Evolutionary conservation across 306 rosid species (phyloP), one percentile per base, ranked within the genome.

Genomic region (Quercus alba): DNA sequence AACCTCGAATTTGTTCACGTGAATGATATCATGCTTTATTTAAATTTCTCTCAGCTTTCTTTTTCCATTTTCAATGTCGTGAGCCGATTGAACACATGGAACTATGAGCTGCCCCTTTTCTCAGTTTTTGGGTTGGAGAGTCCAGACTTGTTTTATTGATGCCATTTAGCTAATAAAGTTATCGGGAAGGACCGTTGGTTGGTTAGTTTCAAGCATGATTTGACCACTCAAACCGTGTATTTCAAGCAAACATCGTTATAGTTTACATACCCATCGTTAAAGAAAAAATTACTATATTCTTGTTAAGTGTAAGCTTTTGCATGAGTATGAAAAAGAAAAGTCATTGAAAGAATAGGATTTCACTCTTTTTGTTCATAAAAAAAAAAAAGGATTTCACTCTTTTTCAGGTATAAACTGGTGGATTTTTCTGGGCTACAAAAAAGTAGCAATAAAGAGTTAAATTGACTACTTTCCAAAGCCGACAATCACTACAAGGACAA

Each of bases 161-260:
- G 62, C 44, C 17, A 6, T 70, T 69, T 58, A 49, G 41, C 55
- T 55, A 69, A 49, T 30, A 52, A 59, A 31, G 59, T 17, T 73
- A 75, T 78, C 0, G 76, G 78, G 71, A 61, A 73, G 56, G 33
- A 13, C 54, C 25, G 6, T 46, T 59, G 68, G 75, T 75, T 80
- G 77, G 74, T 79, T 84, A 74, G 61, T 77, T 59, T 69, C 30
- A 75, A 81, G 86, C 90, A 88, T 82, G 93, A 92, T 64, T 81
- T 82, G 91, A 90, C 91, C 84, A 82, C 89, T 87, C 89, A 77
- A 82, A 84, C 61, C 81, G 44, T 81, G 68, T 67, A 64, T 85
- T 89, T 84, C 73, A 86, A 87, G 87, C 82, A 67, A 86, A 23
- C 51, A 55, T 44, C 33, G 67, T 31, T 25, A 1, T 33, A 41